Conservation (phyloP, 495 filamentous ascomycete genomes). For the Articulospora tetracladia region DNA sequence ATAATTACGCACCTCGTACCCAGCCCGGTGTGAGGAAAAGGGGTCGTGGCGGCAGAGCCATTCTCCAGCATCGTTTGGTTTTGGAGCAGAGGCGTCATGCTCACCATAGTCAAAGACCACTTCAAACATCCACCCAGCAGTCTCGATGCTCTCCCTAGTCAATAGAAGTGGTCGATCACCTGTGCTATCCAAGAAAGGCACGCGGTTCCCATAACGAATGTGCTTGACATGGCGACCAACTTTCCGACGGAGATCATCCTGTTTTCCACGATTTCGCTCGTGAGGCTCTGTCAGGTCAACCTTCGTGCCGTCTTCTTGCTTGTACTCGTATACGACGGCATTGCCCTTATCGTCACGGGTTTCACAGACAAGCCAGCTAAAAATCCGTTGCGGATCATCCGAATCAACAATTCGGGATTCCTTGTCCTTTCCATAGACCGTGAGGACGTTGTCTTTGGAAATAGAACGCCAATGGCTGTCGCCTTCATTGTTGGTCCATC, state of each 20-base stretch:
- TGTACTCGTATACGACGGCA: neutral
- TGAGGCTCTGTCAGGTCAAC: neutral
- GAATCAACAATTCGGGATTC: constrained; percentile 1
- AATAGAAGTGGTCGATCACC: no score
- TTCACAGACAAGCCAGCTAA: constrained; percentile 3
- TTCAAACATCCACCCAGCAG: constrained; percentile 29
- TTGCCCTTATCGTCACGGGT: constrained; percentile 2
- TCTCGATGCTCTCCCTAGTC: no score
- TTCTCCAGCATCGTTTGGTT: neutral
- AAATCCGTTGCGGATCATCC: neutral
- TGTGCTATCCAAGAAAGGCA: neutral
- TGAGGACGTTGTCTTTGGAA: constrained; percentile 11
- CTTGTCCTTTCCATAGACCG: constrained; percentile 1
- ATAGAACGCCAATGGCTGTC: constrained; percentile 23
- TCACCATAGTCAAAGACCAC: constrained; percentile 38
- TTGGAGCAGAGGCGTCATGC: constrained; percentile 17
- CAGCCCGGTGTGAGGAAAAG: constrained; percentile 25
- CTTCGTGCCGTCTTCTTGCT: constrained; percentile 15
- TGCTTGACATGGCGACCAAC: constrained; percentile 24
- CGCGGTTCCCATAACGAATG: constrained; percentile 27
- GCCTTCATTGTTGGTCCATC: constrained; percentile 13
- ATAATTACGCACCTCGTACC: constrained; percentile 32
- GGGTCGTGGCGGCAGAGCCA: constrained; percentile 30
- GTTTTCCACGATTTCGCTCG: constrained; percentile 9
- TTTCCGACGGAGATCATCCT: neutral